Conservation (phyloP, 805 yeast species). For the Debaryomyces hansenii region DNA sequence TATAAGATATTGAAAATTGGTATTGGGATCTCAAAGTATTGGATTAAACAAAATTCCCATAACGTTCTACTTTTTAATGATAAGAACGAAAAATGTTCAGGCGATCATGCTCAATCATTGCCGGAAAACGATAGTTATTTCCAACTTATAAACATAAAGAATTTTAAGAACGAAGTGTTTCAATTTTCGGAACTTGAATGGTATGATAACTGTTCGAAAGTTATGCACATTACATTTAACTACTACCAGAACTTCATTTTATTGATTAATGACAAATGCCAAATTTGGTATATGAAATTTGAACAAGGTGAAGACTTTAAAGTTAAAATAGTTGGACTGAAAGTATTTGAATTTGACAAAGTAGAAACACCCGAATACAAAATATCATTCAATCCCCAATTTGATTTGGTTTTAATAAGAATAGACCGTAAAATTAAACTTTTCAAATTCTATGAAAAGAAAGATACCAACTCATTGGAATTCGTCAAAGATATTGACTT, state of each 20-base stretch:
- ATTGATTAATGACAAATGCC: slow-evolving; percentile 24
- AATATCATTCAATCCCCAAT: slow-evolving; percentile 23
- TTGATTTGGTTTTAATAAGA: slow-evolving; percentile 17
- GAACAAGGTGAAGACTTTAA: slow-evolving; percentile 1
- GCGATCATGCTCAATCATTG: background rate
- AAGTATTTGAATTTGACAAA: slow-evolving; percentile 6
- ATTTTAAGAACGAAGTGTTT: slow-evolving; percentile 27
- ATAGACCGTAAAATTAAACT: slow-evolving; percentile 6
- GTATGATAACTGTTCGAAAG: slow-evolving; percentile 19
- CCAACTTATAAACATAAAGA: slow-evolving; percentile 35
- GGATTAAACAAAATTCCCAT: slow-evolving; percentile 42
- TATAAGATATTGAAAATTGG: slow-evolving; percentile 34
- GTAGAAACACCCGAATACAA: background rate
- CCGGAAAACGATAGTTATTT: slow-evolving; percentile 13
- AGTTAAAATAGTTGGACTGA: slow-evolving; percentile 12
- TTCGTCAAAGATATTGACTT: slow-evolving; percentile 10
- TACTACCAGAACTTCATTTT: slow-evolving; percentile 25
- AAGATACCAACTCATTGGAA: slow-evolving; percentile 6
- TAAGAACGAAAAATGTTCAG: slow-evolving; percentile 10
- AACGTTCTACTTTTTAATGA: slow-evolving; percentile 32
- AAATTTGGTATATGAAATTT: slow-evolving; percentile 24
- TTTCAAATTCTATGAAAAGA: slow-evolving; percentile 9
- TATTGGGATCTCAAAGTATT: slow-evolving; percentile 28
- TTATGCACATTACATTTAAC: slow-evolving; percentile 24
- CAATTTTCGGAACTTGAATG: slow-evolving; percentile 27